A percentile compares a stretch with the other conserved stretches of the same genome.
Evolutionary conservation across 2,329 filamentous ascomycete genomes (phyloP).

Genomic region (Stromatinia cepivora): DNA sequence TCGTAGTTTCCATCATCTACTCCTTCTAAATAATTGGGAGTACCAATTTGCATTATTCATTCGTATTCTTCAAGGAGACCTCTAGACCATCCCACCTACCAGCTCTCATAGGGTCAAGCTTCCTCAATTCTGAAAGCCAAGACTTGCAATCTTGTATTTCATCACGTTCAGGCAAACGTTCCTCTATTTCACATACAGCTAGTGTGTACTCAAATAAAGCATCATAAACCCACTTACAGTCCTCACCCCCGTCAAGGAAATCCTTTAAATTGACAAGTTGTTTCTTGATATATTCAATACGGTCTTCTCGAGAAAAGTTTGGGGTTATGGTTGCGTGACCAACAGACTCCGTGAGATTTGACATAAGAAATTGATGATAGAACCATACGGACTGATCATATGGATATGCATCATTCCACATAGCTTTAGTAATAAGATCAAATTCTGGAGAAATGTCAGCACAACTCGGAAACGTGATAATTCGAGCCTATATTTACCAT

Average conservation of each 20-base stretch:
- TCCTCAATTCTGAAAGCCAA: constrained; percentile 40
- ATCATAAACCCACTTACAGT: constrained; percentile 89
- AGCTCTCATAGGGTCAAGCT: constrained; percentile 39
- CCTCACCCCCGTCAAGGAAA: constrained; percentile 61
- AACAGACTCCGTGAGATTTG: constrained; percentile 58
- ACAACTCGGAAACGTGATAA: background rate
- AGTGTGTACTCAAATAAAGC: constrained; percentile 75
- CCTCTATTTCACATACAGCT: constrained; percentile 55
- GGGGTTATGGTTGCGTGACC: constrained; percentile 61
- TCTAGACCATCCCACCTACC: constrained; percentile 42
- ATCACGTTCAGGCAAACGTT: constrained; percentile 43
- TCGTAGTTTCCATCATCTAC: background rate
- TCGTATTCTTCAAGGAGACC: constrained; percentile 19
- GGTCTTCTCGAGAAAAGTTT: constrained; percentile 60
- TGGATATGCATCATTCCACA: constrained; percentile 71
- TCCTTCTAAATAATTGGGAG: background rate
- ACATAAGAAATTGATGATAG: constrained; percentile 87
- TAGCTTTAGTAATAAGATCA: constrained; percentile 68
- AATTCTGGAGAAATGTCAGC: constrained; percentile 59
- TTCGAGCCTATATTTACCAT: constrained; percentile 49
- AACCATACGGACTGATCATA: constrained; percentile 97
- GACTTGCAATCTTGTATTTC: constrained; percentile 42
- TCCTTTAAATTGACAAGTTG: constrained; percentile 76
- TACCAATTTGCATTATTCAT: background rate
- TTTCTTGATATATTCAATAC: constrained; percentile 62